Base-by-base conservation (phyloP, 1,284 basidiomycete genomes). In the Puccinia coronata region DNA sequence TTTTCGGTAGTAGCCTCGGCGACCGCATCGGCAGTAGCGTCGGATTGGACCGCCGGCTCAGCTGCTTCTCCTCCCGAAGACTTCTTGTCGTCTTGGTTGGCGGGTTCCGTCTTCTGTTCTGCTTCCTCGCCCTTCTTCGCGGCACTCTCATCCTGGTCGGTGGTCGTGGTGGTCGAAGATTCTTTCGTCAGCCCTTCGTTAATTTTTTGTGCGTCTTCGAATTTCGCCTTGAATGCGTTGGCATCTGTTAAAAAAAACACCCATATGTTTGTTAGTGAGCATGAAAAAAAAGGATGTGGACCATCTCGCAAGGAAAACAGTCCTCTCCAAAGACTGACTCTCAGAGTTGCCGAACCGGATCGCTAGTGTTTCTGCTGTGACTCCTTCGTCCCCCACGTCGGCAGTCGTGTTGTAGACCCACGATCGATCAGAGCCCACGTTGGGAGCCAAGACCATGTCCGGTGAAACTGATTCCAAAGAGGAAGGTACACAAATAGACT, bases 391-490 rank as follows among this genome's bases (percentile, higher is more conserved):
- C 75, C 96, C 91, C 86, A 94, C 95, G 87, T 99, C 97, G 63
- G 96, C 97, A 78, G 92, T 90, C 78, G 97, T 96, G 88, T 98
- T 96, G 92, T 93, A 99, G 55, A 99, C 97, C 97, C 97, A 99
- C 84, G 95, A 97, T 87, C 97, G 92, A 89, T 99, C 97, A 77
- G 96, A 98, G 72, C 96, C 97, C 85, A 99, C 95, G 88, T 99
- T 99, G 84, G 96, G 95, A 86, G 96, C 93, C 83, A 99, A 92
- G 85, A 90, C 92, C 94, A 99, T 99, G 83, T 98, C 95, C 72
- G 90, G 84, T 47, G 92, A 88, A 86, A 99, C 96, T 98, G 84
- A 0, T 61, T 8, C 43, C 41, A 47, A 73, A 51, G n/a, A n/a
- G n/a, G n/a, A n/a, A n/a, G n/a, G n/a, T n/a, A n/a, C n/a, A 25